Conservation (phyloP, 441 rosid genomes). For the Pelargonium myrrhifolium region DNA sequence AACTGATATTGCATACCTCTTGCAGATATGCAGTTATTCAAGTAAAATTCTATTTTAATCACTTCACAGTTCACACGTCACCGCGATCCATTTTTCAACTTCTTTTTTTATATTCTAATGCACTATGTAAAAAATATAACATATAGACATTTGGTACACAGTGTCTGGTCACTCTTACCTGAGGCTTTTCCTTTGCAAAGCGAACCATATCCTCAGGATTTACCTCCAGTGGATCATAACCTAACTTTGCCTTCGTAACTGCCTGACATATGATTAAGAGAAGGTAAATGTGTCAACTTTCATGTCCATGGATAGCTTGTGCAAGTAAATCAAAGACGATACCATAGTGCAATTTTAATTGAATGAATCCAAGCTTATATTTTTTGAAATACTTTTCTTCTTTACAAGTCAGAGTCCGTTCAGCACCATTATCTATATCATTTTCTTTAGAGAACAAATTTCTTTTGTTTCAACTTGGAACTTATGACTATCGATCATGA, state of each 20-base stretch:
- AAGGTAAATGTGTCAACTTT: slow-evolving; percentile 14
- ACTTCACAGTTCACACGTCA: not conserved
- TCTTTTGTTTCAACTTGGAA: not conserved
- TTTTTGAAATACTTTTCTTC: not conserved
- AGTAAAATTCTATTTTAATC: not conserved
- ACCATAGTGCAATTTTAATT: slow-evolving; percentile 14
- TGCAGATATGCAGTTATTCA: not conserved
- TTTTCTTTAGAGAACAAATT: not conserved
- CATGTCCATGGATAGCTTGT: not conserved
- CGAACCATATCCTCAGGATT: slow-evolving; percentile 99
- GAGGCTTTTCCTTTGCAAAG: slow-evolving; percentile 90
- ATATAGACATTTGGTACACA: slow-evolving; percentile 16
- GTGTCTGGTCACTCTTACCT: slow-evolving; percentile 45
- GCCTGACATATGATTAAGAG: slow-evolving; percentile 51
- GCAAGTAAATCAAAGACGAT: slow-evolving; percentile 9
- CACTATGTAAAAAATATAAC: slow-evolving; percentile 12
- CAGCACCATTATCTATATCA: not conserved
- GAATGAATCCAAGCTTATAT: slow-evolving; percentile 9
- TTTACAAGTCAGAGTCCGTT: not conserved
- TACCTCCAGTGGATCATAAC: slow-evolving; percentile 96
- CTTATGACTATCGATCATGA: not conserved
- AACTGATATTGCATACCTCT: slow-evolving; percentile 8
- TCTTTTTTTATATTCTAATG: not conserved
- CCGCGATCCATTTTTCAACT: no score
- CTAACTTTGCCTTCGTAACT: slow-evolving; percentile 93